Base-by-base conservation (phyloP, 1,284 basidiomycete species). In the Rhodotorula sp. region DNA sequence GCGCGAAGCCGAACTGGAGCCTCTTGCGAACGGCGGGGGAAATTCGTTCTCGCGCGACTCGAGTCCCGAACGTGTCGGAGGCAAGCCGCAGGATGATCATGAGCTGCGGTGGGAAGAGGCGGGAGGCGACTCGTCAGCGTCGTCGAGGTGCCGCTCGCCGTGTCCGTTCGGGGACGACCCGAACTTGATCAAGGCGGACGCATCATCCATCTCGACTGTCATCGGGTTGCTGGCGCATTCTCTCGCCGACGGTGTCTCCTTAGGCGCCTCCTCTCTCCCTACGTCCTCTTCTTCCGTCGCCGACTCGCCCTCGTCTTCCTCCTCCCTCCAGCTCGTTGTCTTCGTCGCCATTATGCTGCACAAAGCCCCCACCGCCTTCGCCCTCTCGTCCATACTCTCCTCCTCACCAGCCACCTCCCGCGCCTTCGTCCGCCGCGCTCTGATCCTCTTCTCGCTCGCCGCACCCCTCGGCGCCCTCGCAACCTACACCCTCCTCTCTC, bases 271-370 rank as follows among this genome's bases (percentile, higher is more conserved):
- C 54, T 79, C 81, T 34, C 71, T 72, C 36, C 67, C 75, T 15
- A 30, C 73, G 17, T 54, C 73, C 4, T 81, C 68, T 8, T 39
- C 64, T 9, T 29, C 49, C 19, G 46, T 59, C 10, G 13, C 13
- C 39, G 6, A 24, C 7, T 19, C 47, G n/a, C 36, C 24, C 22
- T 30, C 59, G 27, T 53, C 56, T 30, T 78, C 74, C 22, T 73
- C 77, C 1, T 78, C 80, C 53, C 78, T 94, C 44, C 90, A 91
- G 3, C 77, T 92, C 19, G 83, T 95, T 53, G 89, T 96, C 1
- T 95, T 96, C 79, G 78, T 94, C 39, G 93, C 94, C 2, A 85
- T 96, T 46, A 84, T 92, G 54, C 83, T 95, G 15, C 93, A 96
- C 81, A 96, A 95, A 85, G 90, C 76, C 10, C 77, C 77, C 1